Conservation (phyloP, 371 early-diverging fungal species). For the Mucor velutinosus region DNA sequence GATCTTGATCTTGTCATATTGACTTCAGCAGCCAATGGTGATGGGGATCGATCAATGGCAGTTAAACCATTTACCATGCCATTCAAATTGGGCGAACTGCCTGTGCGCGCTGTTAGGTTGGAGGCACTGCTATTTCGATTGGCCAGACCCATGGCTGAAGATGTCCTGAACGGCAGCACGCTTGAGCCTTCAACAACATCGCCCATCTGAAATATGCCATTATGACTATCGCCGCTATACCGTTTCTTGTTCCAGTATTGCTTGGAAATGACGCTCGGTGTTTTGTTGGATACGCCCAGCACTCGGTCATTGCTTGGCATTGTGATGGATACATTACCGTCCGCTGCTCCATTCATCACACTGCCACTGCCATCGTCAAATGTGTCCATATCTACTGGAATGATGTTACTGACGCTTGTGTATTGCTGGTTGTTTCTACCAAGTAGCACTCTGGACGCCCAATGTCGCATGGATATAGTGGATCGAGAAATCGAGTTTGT, state of each 20-base stretch:
- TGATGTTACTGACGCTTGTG: conserved; percentile 11
- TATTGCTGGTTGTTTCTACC: conserved; percentile 15
- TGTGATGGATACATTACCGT: conserved; percentile 10
- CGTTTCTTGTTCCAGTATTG: conserved; percentile 38
- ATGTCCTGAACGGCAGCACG: conserved; percentile 29
- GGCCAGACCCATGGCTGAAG: conserved; percentile 29
- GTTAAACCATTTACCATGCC: background rate
- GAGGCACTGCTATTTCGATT: conserved; percentile 31
- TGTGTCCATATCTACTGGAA: conserved; percentile 22
- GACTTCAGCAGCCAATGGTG: conserved; percentile 14
- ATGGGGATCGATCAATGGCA: conserved; percentile 16
- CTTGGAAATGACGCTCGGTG: conserved; percentile 24
- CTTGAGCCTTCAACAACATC: conserved; percentile 28
- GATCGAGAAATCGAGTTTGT: conserved; percentile 26
- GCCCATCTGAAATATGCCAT: conserved; percentile 3
- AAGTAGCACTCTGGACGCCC: conserved; percentile 32
- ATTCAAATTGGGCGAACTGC: conserved; percentile 32
- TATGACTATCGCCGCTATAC: conserved; percentile 39
- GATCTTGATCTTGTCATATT: conserved; percentile 20
- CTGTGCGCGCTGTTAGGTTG: conserved; percentile 27
- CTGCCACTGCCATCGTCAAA: conserved; percentile 15
- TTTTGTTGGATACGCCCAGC: conserved; percentile 18
- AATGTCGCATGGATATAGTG: conserved; percentile 29
- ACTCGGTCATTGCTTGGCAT: conserved; percentile 12
- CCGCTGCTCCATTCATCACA: background rate